Percentiles rank a stretch among this genome's conserved stretches.
phyloP scores from a whole-genome alignment of 2,329 filamentous ascomycete species.

The Fusarium succisae region DNA sequence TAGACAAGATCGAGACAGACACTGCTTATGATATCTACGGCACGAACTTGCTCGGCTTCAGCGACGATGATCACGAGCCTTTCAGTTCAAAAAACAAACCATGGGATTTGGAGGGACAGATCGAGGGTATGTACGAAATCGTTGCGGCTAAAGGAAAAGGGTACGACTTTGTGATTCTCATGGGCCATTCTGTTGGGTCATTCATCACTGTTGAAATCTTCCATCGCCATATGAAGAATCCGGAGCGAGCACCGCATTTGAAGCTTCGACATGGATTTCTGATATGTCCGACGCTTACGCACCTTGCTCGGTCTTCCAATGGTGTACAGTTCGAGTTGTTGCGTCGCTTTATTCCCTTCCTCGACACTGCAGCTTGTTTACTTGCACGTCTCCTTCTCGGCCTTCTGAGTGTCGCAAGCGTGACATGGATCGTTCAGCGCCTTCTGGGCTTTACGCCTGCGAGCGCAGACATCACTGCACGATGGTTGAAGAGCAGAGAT shows the following conservation, averaged over 20 bases:
- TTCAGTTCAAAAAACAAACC: slow-evolving; percentile 56
- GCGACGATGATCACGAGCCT: slow-evolving; percentile 60
- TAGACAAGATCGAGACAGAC: slow-evolving; percentile 55
- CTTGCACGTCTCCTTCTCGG: slow-evolving; percentile 55
- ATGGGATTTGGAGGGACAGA: slow-evolving; percentile 63
- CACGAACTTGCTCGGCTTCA: slow-evolving; percentile 67
- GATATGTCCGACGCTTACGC: slow-evolving; percentile 78
- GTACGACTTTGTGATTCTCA: slow-evolving; percentile 70
- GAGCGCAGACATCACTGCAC: slow-evolving; percentile 60
- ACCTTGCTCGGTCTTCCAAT: slow-evolving; percentile 71
- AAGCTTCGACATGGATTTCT: slow-evolving; percentile 65
- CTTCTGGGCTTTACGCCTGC: slow-evolving; percentile 59
- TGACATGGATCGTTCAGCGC: slow-evolving; percentile 55
- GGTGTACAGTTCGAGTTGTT: slow-evolving; percentile 57
- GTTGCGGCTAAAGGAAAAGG: slow-evolving; percentile 49
- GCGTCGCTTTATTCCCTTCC: slow-evolving; percentile 53
- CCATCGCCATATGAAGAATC: slow-evolving; percentile 59
- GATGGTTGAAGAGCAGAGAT: slow-evolving; percentile 64
- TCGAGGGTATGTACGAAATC: slow-evolving; percentile 54
- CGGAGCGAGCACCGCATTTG: slow-evolving; percentile 48
- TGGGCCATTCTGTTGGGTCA: slow-evolving; percentile 78
- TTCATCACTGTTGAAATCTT: slow-evolving; percentile 78
- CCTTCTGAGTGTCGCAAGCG: slow-evolving; percentile 50
- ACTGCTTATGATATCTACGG: slow-evolving; percentile 65
- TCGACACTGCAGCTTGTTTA: slow-evolving; percentile 53